A percentile compares a stretch with the other conserved stretches of the same genome.
phyloP scores from a whole-genome alignment of 2,329 filamentous ascomycete species.

The Pochonia chlamydosporia region DNA sequence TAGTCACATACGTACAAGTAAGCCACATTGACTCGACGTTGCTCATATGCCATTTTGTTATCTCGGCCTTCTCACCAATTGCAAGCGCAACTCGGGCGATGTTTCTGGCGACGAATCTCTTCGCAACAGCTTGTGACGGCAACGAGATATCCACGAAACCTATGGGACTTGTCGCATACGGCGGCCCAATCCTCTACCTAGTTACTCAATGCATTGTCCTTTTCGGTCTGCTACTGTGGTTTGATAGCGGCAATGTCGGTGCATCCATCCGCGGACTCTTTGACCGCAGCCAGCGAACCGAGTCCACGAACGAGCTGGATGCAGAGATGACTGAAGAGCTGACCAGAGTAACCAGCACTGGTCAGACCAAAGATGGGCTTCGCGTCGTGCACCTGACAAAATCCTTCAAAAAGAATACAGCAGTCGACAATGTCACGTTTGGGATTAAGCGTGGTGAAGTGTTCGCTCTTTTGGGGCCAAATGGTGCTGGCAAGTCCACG shows the following conservation, averaged over 20 bases:
- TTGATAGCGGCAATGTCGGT: slow-evolving; percentile 68
- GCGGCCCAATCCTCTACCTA: slow-evolving; percentile 79
- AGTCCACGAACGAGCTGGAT: slow-evolving; percentile 34
- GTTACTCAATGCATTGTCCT: slow-evolving; percentile 66
- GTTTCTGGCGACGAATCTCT: slow-evolving; percentile 75
- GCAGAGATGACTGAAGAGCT: slow-evolving; percentile 62
- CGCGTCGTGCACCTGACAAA: slow-evolving; percentile 79
- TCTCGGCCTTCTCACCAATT: slow-evolving; percentile 69
- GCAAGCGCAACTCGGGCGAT: slow-evolving; percentile 69
- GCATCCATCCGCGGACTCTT: slow-evolving; percentile 41
- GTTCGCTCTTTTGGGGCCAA: slow-evolving; percentile 83
- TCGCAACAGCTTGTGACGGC: slow-evolving; percentile 70
- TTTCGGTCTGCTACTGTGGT: slow-evolving; percentile 69
- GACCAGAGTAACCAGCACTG: slow-evolving; percentile 45
- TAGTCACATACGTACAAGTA: slow-evolving; percentile 69
- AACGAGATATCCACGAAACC: slow-evolving; percentile 61
- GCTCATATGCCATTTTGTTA: slow-evolving; percentile 66
- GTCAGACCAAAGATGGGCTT: slow-evolving; percentile 53
- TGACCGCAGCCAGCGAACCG: slow-evolving; percentile 20
- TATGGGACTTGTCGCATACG: slow-evolving; percentile 66
- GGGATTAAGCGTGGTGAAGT: slow-evolving; percentile 77
- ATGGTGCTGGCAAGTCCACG: slow-evolving; percentile 87
- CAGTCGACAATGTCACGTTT: slow-evolving; percentile 86
- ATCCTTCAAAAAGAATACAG: slow-evolving; percentile 66
- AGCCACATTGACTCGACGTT: slow-evolving; percentile 63